Base-by-base conservation (phyloP, 768 basidiomycete genomes). In the Lentinus brumalis region DNA sequence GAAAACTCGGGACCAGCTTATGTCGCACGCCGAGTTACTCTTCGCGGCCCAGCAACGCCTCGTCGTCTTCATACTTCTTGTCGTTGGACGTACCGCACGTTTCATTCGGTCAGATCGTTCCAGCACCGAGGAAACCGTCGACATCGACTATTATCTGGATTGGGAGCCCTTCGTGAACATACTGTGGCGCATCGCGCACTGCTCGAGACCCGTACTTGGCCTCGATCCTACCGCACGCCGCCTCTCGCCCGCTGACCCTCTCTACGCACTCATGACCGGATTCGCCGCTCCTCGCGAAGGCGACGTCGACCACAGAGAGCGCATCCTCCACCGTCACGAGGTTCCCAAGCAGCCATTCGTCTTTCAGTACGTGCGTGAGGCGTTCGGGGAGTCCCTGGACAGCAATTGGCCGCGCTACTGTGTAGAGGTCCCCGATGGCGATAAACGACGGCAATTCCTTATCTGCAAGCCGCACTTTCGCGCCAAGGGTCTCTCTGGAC, bases 41-140 rank as follows among this genome's bases (percentile, higher is more conserved):
- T 53, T 62, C 29, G 35, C n/a, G 11, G 31, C 26, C 18, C 61
- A 62, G 39, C 61, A 62, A 11, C 61, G 56, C 30, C 41, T 38
- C 4, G 50, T 50, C 0, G 50, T 62, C 35, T 57, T 53, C 46
- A 57, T 57, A 38, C 61, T 57, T 26, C 18, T 62, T 4, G 31
- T 62, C 35, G 29, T 53, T 30, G 61, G 61, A 8, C 56, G 56
- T 15, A 14, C 7, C 2, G 46, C 51, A 30, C 57, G 57, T 1
- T 45, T 59, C 44, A n/a, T 57, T 1, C 57, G 57, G 35, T 63
- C 53, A 53, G 62, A 63, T 31, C 40, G 62, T 21, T 63, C 62
- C 15, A 53, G 62, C 11, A 44, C 49, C 21, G 39, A 59, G 21
- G 47, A 40, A 7, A 59, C 57, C n/a, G 30, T 10, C 1, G 26